Evolutionary conservation across 176 grass and related monocot species (phyloP).

Genomic region (Secale cereale): DNA sequence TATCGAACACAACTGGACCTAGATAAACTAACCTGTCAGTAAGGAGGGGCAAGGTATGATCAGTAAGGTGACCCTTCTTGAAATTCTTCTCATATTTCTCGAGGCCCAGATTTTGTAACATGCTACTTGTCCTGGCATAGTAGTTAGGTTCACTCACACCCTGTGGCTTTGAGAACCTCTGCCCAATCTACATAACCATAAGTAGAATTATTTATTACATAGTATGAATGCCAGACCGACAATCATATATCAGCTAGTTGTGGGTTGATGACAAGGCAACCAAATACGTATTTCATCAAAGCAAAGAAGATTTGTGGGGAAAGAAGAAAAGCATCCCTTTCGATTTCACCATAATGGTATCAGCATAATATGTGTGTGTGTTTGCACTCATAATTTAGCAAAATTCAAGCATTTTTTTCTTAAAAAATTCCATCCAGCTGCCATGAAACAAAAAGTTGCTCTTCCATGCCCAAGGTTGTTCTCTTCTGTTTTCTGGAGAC

Average conservation of each 20-base stretch:
- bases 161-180: constrained; percentile 69
- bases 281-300: neutral
- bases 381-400: neutral
- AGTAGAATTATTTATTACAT: constrained; percentile 10
- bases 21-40: constrained; percentile 59
- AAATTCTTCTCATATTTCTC: constrained; percentile 95
- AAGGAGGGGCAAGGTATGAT: constrained; percentile 81
- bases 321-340: neutral
- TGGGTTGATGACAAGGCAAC: neutral
- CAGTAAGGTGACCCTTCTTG: constrained; percentile 83
- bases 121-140: constrained; percentile 67
- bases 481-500: neutral
- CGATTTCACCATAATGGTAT: neutral
- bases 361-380: neutral
- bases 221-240: neutral
- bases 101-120: constrained; percentile 74
- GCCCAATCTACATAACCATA: constrained; percentile 56
- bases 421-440: neutral
- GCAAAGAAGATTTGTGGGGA: neutral
- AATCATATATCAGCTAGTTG: neutral
- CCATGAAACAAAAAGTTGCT: neutral
- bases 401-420: neutral
- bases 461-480: neutral
- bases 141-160: constrained; percentile 10
- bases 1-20: neutral